Percentiles rank a stretch among this genome's conserved stretches.
Conservation (phyloP, 2,329 filamentous ascomycete species). For the Sporothrix protearum region DNA sequence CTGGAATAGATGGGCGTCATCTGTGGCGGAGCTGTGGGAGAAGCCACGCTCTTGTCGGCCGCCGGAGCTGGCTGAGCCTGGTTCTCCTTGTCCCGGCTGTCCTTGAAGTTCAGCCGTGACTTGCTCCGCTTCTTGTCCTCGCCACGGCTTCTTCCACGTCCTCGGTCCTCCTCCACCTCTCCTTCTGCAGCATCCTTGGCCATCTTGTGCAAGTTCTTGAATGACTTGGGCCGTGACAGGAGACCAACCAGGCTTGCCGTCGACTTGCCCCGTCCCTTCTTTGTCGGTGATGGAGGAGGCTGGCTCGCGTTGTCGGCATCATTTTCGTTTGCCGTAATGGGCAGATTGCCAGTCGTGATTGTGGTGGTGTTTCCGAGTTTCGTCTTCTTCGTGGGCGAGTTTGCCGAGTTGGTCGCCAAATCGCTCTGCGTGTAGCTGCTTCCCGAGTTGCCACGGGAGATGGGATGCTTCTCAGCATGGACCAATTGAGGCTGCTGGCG, state of each 20-base stretch:
- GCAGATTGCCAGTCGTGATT: neutral
- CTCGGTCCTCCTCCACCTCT: conserved; percentile 31
- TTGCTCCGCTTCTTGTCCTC: conserved; percentile 34
- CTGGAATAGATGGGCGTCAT: conserved; percentile 78
- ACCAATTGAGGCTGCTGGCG: conserved; percentile 37
- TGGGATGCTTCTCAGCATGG: conserved; percentile 8
- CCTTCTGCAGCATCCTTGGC: conserved; percentile 30
- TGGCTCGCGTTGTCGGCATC: neutral
- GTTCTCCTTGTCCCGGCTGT: conserved; percentile 75
- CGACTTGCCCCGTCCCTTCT: conserved; percentile 76
- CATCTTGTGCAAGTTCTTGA: conserved; percentile 59
- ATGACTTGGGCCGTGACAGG: conserved; percentile 69
- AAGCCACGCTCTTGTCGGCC: conserved; percentile 30
- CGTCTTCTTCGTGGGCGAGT: conserved; percentile 22
- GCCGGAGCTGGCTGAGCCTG: conserved; percentile 56
- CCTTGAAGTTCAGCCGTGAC: conserved; percentile 4
- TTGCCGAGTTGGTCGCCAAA: conserved; percentile 20
- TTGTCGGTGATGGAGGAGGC: conserved; percentile 46
- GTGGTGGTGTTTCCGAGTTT: neutral
- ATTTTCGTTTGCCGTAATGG: neutral
- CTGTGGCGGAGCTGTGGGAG: neutral
- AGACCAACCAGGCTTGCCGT: conserved; percentile 72
- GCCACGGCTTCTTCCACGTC: conserved; percentile 18
- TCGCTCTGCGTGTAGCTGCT: neutral
- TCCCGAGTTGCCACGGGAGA: neutral